Percentiles rank a stretch among this genome's conserved stretches.
These are phyloP conservation scores for Marasmius tenuissimus DNA, from an alignment of 1,284 basidiomycete species.

Conservation along the genomic window DNA sequence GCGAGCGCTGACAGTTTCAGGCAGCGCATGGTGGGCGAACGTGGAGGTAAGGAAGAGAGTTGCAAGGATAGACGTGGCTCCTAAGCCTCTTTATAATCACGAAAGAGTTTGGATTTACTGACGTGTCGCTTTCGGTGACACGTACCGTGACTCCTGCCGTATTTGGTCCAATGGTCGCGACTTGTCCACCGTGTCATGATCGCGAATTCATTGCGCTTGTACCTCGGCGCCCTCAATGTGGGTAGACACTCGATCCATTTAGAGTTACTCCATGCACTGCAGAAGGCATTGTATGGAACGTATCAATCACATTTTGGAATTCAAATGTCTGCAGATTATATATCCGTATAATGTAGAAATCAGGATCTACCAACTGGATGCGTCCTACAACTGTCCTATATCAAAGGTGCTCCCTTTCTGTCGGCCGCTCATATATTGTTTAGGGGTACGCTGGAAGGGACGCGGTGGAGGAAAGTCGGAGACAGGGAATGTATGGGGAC, in stretches of 20 bases:
- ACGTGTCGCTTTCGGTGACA: constrained; percentile 21
- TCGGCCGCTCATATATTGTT: constrained; percentile 63
- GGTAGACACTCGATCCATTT: too few species aligned
- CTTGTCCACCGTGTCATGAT: not conserved
- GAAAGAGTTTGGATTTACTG: constrained; percentile 7
- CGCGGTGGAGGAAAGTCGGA: constrained; percentile 77
- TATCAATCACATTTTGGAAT: too few species aligned
- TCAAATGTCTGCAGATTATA: not conserved
- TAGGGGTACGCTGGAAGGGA: constrained; percentile 47
- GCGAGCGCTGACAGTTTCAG: constrained; percentile 44
- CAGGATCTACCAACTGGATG: not conserved
- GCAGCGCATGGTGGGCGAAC: constrained; percentile 60
- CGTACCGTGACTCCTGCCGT: not conserved
- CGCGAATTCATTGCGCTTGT: not conserved
- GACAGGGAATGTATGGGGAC: constrained; percentile 68
- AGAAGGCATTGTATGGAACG: too few species aligned
- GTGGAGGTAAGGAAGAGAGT: constrained; percentile 21
- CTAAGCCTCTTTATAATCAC: not conserved
- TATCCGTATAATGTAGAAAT: not conserved
- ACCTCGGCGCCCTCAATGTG: not conserved
- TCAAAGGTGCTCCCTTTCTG: constrained; percentile 70
- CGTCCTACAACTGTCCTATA: constrained; percentile 44
- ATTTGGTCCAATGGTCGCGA: not conserved
- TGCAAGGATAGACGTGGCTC: constrained; percentile 8
- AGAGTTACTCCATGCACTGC: too few species aligned